These are phyloP conservation scores for Xylaria hypoxylon DNA, from an alignment of 2,329 filamentous ascomycete species.

Conservation along the genomic window DNA sequence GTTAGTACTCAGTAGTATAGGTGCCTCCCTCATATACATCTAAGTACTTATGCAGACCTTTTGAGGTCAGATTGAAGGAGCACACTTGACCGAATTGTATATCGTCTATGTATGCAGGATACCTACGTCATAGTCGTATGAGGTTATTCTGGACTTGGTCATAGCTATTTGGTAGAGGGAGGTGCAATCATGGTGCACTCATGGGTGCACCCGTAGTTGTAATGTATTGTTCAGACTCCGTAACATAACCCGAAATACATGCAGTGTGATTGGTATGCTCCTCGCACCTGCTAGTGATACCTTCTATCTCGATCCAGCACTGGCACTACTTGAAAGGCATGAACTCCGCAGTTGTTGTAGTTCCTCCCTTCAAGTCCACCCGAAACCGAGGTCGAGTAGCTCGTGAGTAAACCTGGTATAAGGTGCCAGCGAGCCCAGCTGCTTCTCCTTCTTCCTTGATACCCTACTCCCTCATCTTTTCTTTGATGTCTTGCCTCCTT, in stretches of 20 bases:
- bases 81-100: neutral
- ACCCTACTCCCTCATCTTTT: neutral
- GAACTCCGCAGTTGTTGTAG: neutral
- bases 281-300: neutral
- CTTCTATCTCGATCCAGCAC: neutral
- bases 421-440: neutral
- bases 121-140: conserved; percentile 19
- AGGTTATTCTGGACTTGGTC: neutral
- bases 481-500: too few species aligned
- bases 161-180: neutral
- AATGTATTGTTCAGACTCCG: neutral
- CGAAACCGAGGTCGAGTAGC: neutral
- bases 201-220: neutral
- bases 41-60: neutral
- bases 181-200: neutral
- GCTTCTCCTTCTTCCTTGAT: neutral
- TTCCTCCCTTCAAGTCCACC: neutral
- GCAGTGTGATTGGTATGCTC: neutral
- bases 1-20: too few species aligned
- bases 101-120: neutral
- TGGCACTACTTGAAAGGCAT: neutral
- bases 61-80: neutral
- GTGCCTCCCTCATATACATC: too few species aligned
- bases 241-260: neutral
- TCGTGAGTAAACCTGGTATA: neutral